Base-by-base conservation (phyloP, 768 basidiomycete genomes). In the Ramaria sp. region DNA sequence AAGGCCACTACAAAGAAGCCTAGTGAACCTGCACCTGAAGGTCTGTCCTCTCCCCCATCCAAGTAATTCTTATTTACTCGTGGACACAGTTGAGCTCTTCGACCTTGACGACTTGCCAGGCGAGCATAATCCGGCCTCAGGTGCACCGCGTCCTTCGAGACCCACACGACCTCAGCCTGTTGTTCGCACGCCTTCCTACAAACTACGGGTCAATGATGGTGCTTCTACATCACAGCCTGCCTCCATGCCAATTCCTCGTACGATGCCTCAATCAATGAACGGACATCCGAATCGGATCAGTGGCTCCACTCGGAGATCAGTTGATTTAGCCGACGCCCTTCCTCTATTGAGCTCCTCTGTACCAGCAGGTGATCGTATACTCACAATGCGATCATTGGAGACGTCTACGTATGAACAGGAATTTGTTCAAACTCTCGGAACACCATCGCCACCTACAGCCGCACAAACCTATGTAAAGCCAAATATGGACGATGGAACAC, bases 41-140 rank as follows among this genome's bases (percentile, higher is more conserved):
- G 83, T 80, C 60, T 58, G 71, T 67, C 58, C 60, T 53, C 53
- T 48, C 48, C 33, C 1, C 45, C 42, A 39, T 59, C 54, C 51
- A 51, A n/a, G 12, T n/a, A 5, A 30, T 45, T 7, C 54, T 42
- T 37, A 53, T 64, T 53, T 64, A 37, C 57, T 15, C 37, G 34
- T 33, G 22, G n/a, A 47, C 42, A 20, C 59, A 84, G 86, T 81
- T 54, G 73, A 82, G 71, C 78, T 90, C 39, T 90, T 90, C 60
- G 78, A 80, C 53, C 70, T 88, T 61, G 88, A 90, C 51, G 80
- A 81, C 45, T 22, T 54, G 19, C 42, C 53, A 31, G 47, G 15
- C 13, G 55, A 57, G 48, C 24, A 19, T 27, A n/a, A 47, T 37
- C 37, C n/a, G 33, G 51, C 54, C 1, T 41, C 30, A 33, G 42